Evolutionary conservation across 768 basidiomycete genomes (phyloP).

Genomic region (Lactarius hatsudake): DNA sequence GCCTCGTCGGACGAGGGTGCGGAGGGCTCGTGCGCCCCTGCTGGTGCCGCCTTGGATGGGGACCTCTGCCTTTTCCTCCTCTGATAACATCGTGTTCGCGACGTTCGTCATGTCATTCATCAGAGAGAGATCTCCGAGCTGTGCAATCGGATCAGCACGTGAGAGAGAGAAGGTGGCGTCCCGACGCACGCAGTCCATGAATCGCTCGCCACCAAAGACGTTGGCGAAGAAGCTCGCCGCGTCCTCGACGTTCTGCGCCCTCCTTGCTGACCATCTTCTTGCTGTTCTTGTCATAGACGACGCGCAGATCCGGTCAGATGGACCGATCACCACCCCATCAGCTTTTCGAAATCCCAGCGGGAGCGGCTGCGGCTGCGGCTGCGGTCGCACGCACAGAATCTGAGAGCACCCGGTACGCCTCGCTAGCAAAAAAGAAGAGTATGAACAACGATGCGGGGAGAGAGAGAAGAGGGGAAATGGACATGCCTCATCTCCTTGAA

Average conservation of each 20-base stretch:
- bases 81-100: slow-evolving; percentile 83
- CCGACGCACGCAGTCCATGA: slow-evolving; percentile 75
- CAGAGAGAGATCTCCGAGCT: slow-evolving; percentile 96
- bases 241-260: slow-evolving; percentile 81
- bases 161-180: slow-evolving; percentile 8
- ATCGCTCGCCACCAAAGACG: slow-evolving; percentile 94
- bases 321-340: no score
- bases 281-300: slow-evolving; percentile 94
- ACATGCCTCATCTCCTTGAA: slow-evolving; percentile 92
- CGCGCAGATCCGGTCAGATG: slow-evolving; percentile 71
- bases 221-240: slow-evolving; percentile 93
- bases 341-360: slow-evolving; percentile 1
- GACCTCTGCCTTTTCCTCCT: slow-evolving; percentile 83
- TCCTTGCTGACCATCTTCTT: slow-evolving; percentile 85
- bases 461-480: slow-evolving; percentile 37
- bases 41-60: slow-evolving; percentile 3
- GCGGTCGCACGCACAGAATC: slow-evolving; percentile 53
- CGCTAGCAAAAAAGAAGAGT: slow-evolving; percentile 45
- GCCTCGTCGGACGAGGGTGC: slow-evolving; percentile 5
- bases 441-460: slow-evolving; percentile 9
- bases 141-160: slow-evolving; percentile 10
- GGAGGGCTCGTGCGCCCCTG: not conserved
- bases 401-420: slow-evolving; percentile 92
- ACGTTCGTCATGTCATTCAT: slow-evolving; percentile 92
- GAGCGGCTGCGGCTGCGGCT: not conserved